Conservation (phyloP, 2,329 filamentous ascomycete species). For the Berkeleyomyces rouxiae region DNA sequence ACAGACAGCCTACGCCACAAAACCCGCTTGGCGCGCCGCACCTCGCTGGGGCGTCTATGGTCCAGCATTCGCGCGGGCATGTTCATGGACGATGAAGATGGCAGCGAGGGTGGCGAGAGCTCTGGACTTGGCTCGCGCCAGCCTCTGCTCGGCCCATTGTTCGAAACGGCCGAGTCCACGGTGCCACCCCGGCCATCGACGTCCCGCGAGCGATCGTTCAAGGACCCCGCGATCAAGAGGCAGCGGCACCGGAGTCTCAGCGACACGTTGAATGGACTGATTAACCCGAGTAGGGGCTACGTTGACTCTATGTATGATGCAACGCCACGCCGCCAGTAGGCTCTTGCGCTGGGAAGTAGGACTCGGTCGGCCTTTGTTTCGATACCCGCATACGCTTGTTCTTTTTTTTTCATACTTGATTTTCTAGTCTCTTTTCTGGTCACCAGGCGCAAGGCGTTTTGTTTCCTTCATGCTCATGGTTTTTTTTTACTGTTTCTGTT, state of each 20-base stretch:
- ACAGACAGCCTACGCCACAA: slow-evolving; percentile 36
- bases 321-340: neutral
- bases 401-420: slow-evolving; percentile 8
- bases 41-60: slow-evolving; percentile 31
- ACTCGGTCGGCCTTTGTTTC: neutral
- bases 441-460: neutral
- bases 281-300: slow-evolving; percentile 16
- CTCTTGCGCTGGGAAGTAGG: neutral
- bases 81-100: slow-evolving; percentile 33
- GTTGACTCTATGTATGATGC: neutral
- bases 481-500: neutral
- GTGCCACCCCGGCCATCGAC: slow-evolving; percentile 6
- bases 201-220: slow-evolving; percentile 2
- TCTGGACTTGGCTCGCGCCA: slow-evolving; percentile 7
- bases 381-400: slow-evolving; percentile 1
- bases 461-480: neutral
- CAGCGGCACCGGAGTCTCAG: slow-evolving; percentile 26
- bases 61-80: slow-evolving; percentile 37
- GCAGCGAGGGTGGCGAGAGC: slow-evolving; percentile 17
- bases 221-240: slow-evolving; percentile 13
- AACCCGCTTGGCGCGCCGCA: slow-evolving; percentile 24
- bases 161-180: slow-evolving; percentile 3
- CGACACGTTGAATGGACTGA: slow-evolving; percentile 26
- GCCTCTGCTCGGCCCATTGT: slow-evolving; percentile 6
- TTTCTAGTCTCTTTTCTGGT: neutral